phyloP scores from a whole-genome alignment of 345 rosid genomes.

The Garcia nutans region DNA sequence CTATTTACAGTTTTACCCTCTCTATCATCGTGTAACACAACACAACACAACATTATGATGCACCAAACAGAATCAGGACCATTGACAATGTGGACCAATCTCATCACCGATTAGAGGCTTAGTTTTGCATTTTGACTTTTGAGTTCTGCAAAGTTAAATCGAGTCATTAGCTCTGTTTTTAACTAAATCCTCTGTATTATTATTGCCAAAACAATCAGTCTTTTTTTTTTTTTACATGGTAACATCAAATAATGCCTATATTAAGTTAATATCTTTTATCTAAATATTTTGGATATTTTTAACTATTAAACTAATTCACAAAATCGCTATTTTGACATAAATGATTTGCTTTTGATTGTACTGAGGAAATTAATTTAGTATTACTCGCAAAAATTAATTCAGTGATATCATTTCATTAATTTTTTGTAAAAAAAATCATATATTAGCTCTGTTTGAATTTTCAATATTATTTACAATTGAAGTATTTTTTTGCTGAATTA shows the following conservation, averaged over 20 bases:
- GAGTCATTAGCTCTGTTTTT: neutral
- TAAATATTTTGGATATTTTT: too few species aligned
- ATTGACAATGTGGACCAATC: constrained; percentile 38
- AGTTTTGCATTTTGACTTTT: constrained; percentile 29
- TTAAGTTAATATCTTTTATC: neutral
- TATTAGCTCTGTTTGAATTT: too few species aligned
- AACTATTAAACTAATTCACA: too few species aligned
- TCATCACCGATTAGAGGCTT: constrained; percentile 26
- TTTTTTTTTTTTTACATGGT: neutral
- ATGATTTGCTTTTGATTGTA: too few species aligned
- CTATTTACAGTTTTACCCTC: constrained; percentile 28
- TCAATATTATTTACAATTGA: too few species aligned
- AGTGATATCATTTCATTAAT: too few species aligned
- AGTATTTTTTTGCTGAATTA: too few species aligned
- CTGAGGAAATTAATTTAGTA: too few species aligned
- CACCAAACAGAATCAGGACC: constrained; percentile 22
- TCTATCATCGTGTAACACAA: constrained; percentile 24
- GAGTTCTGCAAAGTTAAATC: constrained; percentile 25
- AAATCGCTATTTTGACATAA: too few species aligned
- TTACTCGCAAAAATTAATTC: too few species aligned
- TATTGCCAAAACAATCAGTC: constrained; percentile 15
- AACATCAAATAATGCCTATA: too few species aligned
- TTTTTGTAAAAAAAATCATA: too few species aligned
- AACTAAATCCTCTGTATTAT: neutral
- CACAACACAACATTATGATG: constrained; percentile 36